Evolutionary conservation across 2,329 filamentous ascomycete genomes (phyloP).

Genomic region (Sclerotinia trifoliorum): DNA sequence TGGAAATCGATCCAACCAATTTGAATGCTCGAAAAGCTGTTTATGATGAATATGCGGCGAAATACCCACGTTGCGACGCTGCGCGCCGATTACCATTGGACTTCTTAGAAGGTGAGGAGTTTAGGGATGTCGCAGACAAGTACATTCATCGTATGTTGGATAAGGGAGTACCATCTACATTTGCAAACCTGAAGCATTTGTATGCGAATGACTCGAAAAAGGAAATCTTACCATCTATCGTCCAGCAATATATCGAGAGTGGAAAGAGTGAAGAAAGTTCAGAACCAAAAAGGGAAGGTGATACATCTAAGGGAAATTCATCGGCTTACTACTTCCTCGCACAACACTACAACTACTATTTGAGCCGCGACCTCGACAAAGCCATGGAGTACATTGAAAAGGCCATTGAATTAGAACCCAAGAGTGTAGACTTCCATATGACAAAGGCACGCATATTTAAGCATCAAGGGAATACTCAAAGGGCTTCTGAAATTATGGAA

Average conservation of each 20-base stretch:
- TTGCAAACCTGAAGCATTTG: conserved; percentile 92
- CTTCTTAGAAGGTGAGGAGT: conserved; percentile 79
- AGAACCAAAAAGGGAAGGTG: conserved; percentile 45
- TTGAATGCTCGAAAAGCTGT: conserved; percentile 65
- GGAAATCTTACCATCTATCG: conserved; percentile 70
- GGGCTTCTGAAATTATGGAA: conserved; percentile 86
- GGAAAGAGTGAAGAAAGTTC: conserved; percentile 47
- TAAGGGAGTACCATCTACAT: conserved; percentile 92
- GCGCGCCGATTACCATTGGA: conserved; percentile 84
- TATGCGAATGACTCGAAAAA: conserved; percentile 79
- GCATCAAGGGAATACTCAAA: conserved; percentile 75
- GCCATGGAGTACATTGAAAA: conserved; percentile 81
- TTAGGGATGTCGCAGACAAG: conserved; percentile 70
- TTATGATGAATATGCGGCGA: conserved; percentile 79
- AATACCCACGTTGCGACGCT: conserved; percentile 80
- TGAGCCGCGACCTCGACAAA: conserved; percentile 79
- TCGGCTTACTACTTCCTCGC: conserved; percentile 90
- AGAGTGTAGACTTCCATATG: conserved; percentile 89
- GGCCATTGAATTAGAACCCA: conserved; percentile 74
- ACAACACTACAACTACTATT: conserved; percentile 92
- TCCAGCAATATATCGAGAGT: conserved; percentile 72
- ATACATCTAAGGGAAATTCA: conserved; percentile 64
- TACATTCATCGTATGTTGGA: conserved; percentile 84
- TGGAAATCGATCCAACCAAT: conserved; percentile 63
- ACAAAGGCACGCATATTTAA: conserved; percentile 95